phyloP scores from a whole-genome alignment of 345 rosid species.

The Euphorbia pulcherrima region DNA sequence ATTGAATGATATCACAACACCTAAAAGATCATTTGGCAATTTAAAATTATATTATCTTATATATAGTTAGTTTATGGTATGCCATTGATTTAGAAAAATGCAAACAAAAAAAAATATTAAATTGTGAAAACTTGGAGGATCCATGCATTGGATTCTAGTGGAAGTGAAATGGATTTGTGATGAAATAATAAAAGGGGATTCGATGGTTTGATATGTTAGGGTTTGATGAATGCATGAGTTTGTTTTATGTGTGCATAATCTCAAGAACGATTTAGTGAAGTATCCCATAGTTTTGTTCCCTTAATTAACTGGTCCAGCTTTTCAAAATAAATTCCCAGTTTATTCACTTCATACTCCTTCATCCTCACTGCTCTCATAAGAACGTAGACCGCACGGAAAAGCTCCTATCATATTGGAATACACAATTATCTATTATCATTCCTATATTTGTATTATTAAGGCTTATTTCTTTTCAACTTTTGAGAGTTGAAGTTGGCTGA shows the following conservation, averaged over 20 bases:
- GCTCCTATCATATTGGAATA: slow-evolving; percentile 15
- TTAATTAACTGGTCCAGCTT: too few relatives aligned
- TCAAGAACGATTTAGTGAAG: slow-evolving; percentile 10
- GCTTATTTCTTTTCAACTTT: too few relatives aligned
- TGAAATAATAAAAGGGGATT: not conserved
- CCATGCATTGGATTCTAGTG: too few relatives aligned
- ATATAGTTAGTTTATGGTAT: too few relatives aligned
- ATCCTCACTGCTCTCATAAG: not conserved
- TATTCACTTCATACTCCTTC: not conserved
- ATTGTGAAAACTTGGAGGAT: too few relatives aligned
- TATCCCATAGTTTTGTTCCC: slow-evolving; percentile 12
- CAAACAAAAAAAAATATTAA: not conserved
- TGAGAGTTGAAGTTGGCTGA: too few relatives aligned
- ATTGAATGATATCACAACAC: too few relatives aligned
- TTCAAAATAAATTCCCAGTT: not conserved
- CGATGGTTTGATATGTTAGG: slow-evolving; percentile 1
- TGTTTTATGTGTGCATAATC: not conserved
- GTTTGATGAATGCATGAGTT: not conserved
- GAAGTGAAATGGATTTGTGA: not conserved
- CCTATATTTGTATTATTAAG: not conserved
- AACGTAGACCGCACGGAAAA: slow-evolving; percentile 11
- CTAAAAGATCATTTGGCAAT: too few relatives aligned
- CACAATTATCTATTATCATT: not conserved
- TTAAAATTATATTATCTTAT: too few relatives aligned
- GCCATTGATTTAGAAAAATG: too few relatives aligned